Base-by-base conservation (phyloP, 768 basidiomycete species). In the Suillus luteus region DNA sequence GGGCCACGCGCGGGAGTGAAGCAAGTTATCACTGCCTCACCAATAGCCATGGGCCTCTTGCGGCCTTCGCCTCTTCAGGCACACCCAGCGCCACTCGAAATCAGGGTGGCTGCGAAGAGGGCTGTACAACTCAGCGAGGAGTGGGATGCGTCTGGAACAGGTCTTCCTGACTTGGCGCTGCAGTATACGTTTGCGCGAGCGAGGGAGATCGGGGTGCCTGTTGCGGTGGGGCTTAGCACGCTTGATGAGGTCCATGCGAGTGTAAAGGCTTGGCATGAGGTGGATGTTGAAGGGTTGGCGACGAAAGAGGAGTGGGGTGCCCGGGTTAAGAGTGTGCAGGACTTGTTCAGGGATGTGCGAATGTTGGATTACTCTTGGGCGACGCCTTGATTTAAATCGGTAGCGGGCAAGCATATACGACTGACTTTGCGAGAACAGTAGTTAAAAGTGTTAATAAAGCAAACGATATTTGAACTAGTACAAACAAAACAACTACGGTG, bases 11-110 rank as follows among this genome's bases (percentile, higher is more conserved):
- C 92, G 0, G 78, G 84, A 58, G 83, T 96, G 51, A 72, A 75
- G 62, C 90, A 92, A 62, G 79, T 96, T 35, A 60, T 94, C 59
- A 80, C 88, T 2, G 94, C 94, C 1, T 93, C 93, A 2, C 94
- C 94, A 9, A 80, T 96, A 60, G 88, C 85, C 71, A 95, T 95
- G 93, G 89, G 89, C 0, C 83, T 95, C 3, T 81, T 96, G 40
- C 86, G 86, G 0, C 75, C 79, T 10, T 72, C 71, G 1, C 80
- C 83, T 2, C 89, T 90, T 1, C 14, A 73, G 2, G 95, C 93
- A 93, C 92, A 95, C 70, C 92, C 93, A 17, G 91, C 92, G 7
- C 83, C 92, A 22, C 38, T 38, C 15, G 75, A 70, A 14, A 64
- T 92, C 46, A 79, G 71, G 33, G 73, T 75, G 14, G 86, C 84